Percentiles rank a stretch among this genome's conserved stretches.
Evolutionary conservation across 2,329 filamentous ascomycete genomes (phyloP).

Genomic region (Cordyceps pruinosa): DNA sequence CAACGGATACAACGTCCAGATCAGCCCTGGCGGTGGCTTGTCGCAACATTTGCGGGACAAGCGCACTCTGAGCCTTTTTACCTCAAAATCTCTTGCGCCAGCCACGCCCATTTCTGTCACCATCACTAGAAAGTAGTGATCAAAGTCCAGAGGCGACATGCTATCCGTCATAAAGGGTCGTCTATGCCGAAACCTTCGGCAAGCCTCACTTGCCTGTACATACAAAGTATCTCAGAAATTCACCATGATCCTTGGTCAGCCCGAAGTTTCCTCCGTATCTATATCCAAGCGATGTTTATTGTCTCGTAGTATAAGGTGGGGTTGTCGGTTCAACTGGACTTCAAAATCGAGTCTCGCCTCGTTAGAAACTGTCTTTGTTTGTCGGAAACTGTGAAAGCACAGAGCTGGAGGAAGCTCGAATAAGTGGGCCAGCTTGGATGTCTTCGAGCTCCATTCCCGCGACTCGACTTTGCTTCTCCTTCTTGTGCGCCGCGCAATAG

Average conservation of each 20-base stretch:
- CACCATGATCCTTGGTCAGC: too few species aligned
- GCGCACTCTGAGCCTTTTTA: slow-evolving; percentile 15
- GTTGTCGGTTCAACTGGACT: too few species aligned
- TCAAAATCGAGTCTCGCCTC: too few species aligned
- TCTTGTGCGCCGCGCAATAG: not conserved
- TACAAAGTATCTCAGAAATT: not conserved
- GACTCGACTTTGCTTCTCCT: not conserved
- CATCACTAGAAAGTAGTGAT: slow-evolving; percentile 4
- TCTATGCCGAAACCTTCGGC: not conserved
- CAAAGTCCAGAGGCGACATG: not conserved
- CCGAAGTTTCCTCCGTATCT: too few species aligned
- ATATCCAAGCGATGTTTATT: too few species aligned
- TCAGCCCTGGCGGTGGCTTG: slow-evolving; percentile 11
- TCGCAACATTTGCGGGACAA: slow-evolving; percentile 3
- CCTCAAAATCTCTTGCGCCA: not conserved
- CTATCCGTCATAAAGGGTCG: too few species aligned
- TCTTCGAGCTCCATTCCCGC: not conserved
- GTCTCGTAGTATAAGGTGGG: too few species aligned
- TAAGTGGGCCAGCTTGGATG: slow-evolving; percentile 1
- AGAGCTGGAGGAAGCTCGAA: not conserved
- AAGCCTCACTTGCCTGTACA: too few species aligned
- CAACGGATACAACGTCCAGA: slow-evolving; percentile 13
- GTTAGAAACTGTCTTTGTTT: not conserved
- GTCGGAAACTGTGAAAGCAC: not conserved
- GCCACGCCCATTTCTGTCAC: slow-evolving; percentile 10